Base-by-base conservation (phyloP, 164 flowering plant genomes). In the Berberis vulgaris region DNA sequence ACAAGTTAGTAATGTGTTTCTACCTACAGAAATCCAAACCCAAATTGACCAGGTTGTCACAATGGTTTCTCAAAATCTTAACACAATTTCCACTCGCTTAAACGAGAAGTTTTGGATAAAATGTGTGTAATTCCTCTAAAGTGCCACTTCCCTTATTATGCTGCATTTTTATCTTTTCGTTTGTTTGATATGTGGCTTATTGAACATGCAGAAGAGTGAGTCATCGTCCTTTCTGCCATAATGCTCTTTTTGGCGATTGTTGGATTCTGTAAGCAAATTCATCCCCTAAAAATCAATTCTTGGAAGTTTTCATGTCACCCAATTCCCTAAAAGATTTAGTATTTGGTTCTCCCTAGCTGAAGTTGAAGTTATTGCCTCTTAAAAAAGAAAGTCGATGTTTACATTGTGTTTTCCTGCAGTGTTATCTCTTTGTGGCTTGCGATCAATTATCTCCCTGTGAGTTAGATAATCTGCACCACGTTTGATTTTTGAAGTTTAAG, bases 241-340 rank as follows among this genome's bases (percentile, higher is more conserved):
- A 93, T 88, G 95, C 89, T 93, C 73, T 70, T 87, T 57, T 71
- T 93, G 11, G 72, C 94, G 58, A 43, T 93, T 66, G 69, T 86
- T 68, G 98, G 98, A 59, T 80, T 93, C 60, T 55, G 98, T 93
- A 86, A 52, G 55, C n/a, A 52, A 52, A 12, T 52, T 3, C 13
- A 10, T 10, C 55, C 55, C 1, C 55, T 52, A 52, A 52, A 52
- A 3, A 52, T 10, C 13, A 6, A 26, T 26, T 52, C 26, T 26
- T 26, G 26, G 26, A 26, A 26, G 26, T 26, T 26, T 26, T 26
- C 26, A 26, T 26, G 26, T 26, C 26, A 26, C 26, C 26, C 0
- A 26, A 26, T 26, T 26, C 26, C 26, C 26, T 26, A 26, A 26
- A 26, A 26, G 26, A 26, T 26, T 26, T 26, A 26, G 26, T 26